Conservation (phyloP, 2,329 filamentous ascomycete genomes). For the Fusarium napiforme region DNA sequence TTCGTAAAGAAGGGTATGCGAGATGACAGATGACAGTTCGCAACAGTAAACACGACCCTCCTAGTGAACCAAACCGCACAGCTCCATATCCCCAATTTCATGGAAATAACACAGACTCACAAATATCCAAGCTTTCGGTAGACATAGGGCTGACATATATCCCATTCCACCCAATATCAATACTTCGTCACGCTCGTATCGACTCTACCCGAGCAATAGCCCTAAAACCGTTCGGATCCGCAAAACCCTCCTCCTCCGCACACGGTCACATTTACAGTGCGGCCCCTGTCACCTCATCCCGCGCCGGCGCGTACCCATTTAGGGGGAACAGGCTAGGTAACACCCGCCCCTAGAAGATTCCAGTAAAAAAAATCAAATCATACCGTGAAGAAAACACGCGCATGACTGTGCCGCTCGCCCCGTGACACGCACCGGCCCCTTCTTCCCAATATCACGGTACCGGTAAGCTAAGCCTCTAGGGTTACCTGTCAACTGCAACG, state of each 20-base stretch:
- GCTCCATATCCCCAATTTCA: accelerated
- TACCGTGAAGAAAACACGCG: background rate
- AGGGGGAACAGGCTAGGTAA: background rate
- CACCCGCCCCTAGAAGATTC: conserved; percentile 6
- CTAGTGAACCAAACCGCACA: too few species aligned
- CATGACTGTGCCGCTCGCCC: background rate
- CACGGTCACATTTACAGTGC: background rate
- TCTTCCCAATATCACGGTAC: conserved; percentile 1
- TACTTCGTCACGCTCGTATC: background rate
- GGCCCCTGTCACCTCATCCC: background rate
- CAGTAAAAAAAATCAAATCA: background rate
- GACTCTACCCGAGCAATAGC: background rate
- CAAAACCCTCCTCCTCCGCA: background rate
- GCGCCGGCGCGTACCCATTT: background rate
- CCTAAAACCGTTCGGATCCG: background rate
- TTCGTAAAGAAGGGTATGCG: background rate
- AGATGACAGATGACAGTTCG: background rate
- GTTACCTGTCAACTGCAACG: background rate
- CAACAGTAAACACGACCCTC: too few species aligned
- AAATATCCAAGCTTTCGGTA: background rate
- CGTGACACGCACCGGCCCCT: background rate
- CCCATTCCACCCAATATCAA: background rate
- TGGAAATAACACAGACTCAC: background rate
- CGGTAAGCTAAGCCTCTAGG: background rate
- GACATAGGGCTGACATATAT: background rate